phyloP scores from a whole-genome alignment of 1,284 basidiomycete species.

The Naganishia liquefaciens region DNA sequence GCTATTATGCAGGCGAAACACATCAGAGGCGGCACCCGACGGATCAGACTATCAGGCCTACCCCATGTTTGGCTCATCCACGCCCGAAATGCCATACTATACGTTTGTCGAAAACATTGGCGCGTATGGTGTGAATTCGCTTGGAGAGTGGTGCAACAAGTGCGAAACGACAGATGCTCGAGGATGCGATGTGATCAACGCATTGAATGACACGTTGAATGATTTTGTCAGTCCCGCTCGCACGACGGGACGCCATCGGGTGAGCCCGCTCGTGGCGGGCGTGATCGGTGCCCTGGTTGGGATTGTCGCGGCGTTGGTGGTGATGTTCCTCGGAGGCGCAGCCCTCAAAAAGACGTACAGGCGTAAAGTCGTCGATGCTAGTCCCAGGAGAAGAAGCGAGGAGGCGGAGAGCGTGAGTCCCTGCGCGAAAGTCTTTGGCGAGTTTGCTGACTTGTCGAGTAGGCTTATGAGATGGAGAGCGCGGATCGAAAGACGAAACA shows the following conservation, averaged over 20 bases:
- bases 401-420: conserved; percentile 22
- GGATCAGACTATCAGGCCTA: conserved; percentile 39
- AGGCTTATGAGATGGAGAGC: conserved; percentile 22
- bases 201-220: conserved; percentile 26
- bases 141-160: conserved; percentile 53
- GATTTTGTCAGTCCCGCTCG: conserved; percentile 29
- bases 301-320: conserved; percentile 31
- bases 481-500: conserved; percentile 13
- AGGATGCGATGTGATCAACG: conserved; percentile 33
- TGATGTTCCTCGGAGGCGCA: conserved; percentile 29
- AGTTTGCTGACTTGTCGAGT: background rate
- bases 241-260: conserved; percentile 35
- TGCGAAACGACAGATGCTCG: conserved; percentile 41
- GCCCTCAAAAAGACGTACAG: conserved; percentile 16
- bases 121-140: conserved; percentile 50
- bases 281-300: conserved; percentile 37
- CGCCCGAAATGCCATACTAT: conserved; percentile 64
- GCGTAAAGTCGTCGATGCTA: background rate
- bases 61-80: conserved; percentile 56
- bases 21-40: conserved; percentile 59
- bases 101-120: conserved; percentile 75
- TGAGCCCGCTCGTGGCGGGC: conserved; percentile 35
- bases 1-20: conserved; percentile 63
- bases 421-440: too few species aligned
- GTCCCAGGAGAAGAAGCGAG: background rate